Base-by-base conservation (phyloP, 1,284 basidiomycete genomes). In the Ustilago vetiveriae region DNA sequence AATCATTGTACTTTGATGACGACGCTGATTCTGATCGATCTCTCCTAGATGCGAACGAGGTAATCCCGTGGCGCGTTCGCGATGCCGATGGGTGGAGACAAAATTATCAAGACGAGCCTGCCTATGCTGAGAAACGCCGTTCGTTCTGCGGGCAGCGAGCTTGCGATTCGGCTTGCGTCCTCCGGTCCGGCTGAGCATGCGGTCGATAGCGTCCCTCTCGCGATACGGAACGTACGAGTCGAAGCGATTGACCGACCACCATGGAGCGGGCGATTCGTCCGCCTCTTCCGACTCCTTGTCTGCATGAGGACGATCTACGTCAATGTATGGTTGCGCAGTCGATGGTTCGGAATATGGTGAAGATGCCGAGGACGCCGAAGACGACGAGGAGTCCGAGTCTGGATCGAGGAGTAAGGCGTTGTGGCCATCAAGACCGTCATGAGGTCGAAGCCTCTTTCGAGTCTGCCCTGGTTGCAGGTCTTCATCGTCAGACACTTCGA, bases 121-220 rank as follows among this genome's bases (percentile, higher is more conserved):
- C 9, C 54, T 46, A 17, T 44, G 50, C 9, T 39, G 17, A 5
- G 54, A 35, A 5, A 19, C 24, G 10, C 13, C 27, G 2, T 33
- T 30, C 3, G 21, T 10, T n/a, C 41, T 38, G 9, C 46, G 50
- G 4, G 17, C 27, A 9, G 30, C 26, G 2, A 37, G 3, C 10
- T 51, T 57, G 16, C 22, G 43, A 24, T 53, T 54, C 14, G 36
- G 37, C 19, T 62, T 60, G 16, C 53, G 40, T 11, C 59, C 69
- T 21, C 39, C 51, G 3, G 72, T 67, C 17, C 75, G 64, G 21
- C 67, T 50, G 6, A 80, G 69, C 74, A 80, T 78, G 11, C 75
- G 72, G 41, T 80, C 78, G 22, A 80, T 69, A 6, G 63, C 74
- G 40, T 79, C 66, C 21, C 54, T 26, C 29, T 69, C 66, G 17